phyloP scores from a whole-genome alignment of 495 filamentous ascomycete species.

The Talaromyces ruber region DNA sequence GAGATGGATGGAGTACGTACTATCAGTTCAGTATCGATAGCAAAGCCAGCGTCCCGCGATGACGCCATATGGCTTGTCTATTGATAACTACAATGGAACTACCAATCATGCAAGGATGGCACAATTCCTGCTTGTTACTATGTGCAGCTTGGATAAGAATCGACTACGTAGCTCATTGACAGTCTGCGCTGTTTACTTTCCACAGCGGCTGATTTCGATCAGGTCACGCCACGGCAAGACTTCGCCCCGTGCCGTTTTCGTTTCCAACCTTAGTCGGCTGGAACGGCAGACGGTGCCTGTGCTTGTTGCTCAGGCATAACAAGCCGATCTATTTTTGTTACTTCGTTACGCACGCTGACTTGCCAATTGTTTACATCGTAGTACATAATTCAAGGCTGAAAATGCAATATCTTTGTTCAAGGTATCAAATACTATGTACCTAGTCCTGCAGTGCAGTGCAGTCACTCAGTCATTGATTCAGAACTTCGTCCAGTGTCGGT shows the following conservation, averaged over 20 bases:
- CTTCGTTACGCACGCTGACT: not conserved
- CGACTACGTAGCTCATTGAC: no score
- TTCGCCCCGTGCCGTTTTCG: not conserved
- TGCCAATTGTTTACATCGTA: not conserved
- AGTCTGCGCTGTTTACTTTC: not conserved
- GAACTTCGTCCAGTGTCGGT: not conserved
- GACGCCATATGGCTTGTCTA: not conserved
- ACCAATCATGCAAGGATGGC: not conserved
- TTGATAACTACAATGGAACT: not conserved
- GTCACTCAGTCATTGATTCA: not conserved
- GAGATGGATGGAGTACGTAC: not conserved
- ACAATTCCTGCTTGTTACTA: not conserved
- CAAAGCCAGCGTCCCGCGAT: not conserved
- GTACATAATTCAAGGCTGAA: not conserved
- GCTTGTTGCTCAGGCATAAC: not conserved
- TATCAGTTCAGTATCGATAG: not conserved
- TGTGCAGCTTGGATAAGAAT: not conserved
- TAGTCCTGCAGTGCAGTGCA: not conserved
- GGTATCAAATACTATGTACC: constrained; percentile 3
- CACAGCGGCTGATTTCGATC: not conserved
- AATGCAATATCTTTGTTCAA: constrained; percentile 3
- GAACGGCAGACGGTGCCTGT: not conserved
- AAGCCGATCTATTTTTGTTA: not conserved
- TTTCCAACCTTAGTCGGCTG: not conserved
- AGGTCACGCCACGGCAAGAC: not conserved